Percentiles rank a stretch among this genome's conserved stretches.
These are phyloP conservation scores for Salix koriyanagi DNA, from an alignment of 345 rosid genomes.

Conservation along the genomic window DNA sequence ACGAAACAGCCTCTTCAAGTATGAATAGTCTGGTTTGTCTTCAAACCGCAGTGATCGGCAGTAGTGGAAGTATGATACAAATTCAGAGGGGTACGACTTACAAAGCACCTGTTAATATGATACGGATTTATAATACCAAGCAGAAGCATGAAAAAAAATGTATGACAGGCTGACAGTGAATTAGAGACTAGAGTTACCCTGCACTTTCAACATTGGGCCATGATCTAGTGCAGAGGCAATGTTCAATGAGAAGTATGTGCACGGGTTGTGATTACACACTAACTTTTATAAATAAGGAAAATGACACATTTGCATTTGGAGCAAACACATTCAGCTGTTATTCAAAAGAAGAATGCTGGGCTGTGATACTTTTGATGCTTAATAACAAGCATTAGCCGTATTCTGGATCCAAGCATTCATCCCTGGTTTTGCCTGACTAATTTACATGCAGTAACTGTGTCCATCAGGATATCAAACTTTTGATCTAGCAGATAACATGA, in stretches of 20 bases:
- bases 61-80: constrained; percentile 90
- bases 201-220: background rate
- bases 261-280: background rate
- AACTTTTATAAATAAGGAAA: background rate
- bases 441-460: background rate
- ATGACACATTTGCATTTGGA: background rate
- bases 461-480: background rate
- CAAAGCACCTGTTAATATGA: constrained; percentile 59
- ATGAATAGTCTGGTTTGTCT: constrained; percentile 95
- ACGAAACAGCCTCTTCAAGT: constrained; percentile 86
- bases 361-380: background rate
- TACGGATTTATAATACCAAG: background rate
- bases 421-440: background rate
- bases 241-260: background rate
- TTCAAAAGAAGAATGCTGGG: background rate
- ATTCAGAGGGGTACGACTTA: constrained; percentile 80
- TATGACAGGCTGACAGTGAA: background rate
- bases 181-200: background rate
- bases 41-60: constrained; percentile 94
- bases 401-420: background rate
- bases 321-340: background rate
- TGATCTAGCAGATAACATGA: background rate
- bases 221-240: background rate
- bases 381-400: background rate
- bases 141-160: background rate